These are phyloP conservation scores for Sanghuangporus baumii DNA, from an alignment of 1,284 basidiomycete species.

Conservation along the genomic window DNA sequence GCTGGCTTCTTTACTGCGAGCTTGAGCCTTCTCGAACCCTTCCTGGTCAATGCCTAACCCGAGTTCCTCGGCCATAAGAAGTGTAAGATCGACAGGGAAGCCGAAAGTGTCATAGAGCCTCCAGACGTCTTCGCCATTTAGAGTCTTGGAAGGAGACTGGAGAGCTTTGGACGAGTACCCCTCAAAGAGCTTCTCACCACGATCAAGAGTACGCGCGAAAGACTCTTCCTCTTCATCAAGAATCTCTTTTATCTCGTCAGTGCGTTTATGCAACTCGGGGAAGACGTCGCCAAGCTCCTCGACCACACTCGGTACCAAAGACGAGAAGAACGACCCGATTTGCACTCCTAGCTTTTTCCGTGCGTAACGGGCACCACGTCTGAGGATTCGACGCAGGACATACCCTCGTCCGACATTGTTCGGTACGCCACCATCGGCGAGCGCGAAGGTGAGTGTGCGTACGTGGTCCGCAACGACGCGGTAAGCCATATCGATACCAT, in stretches of 20 bases:
- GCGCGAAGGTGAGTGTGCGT: slow-evolving; percentile 90
- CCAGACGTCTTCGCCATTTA: slow-evolving; percentile 95
- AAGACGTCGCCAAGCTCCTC: slow-evolving; percentile 88
- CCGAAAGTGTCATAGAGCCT: slow-evolving; percentile 97
- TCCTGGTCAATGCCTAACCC: slow-evolving; percentile 81
- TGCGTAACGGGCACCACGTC: slow-evolving; percentile 91
- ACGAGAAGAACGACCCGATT: slow-evolving; percentile 95
- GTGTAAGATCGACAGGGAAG: slow-evolving; percentile 95
- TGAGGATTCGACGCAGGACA: slow-evolving; percentile 87
- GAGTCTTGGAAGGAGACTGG: slow-evolving; percentile 57
- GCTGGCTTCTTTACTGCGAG: slow-evolving; percentile 86
- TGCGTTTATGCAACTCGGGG: slow-evolving; percentile 88
- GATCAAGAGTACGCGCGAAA: slow-evolving; percentile 92
- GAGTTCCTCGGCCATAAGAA: slow-evolving; percentile 96
- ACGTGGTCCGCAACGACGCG: slow-evolving; percentile 97
- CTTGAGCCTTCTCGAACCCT: slow-evolving; percentile 89
- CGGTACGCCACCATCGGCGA: slow-evolving; percentile 94
- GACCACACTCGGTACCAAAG: slow-evolving; percentile 83
- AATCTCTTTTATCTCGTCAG: slow-evolving; percentile 89
- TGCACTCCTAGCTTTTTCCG: slow-evolving; percentile 93
- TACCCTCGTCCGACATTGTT: slow-evolving; percentile 97
- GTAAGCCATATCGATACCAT: slow-evolving; percentile 97
- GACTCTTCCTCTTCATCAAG: slow-evolving; percentile 97
- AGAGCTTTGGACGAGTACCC: slow-evolving; percentile 76
- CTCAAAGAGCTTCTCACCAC: slow-evolving; percentile 96